Evolutionary conservation across 352 stramenopile species (phyloP).

Genomic region (Elongisporangium prolatum): DNA sequence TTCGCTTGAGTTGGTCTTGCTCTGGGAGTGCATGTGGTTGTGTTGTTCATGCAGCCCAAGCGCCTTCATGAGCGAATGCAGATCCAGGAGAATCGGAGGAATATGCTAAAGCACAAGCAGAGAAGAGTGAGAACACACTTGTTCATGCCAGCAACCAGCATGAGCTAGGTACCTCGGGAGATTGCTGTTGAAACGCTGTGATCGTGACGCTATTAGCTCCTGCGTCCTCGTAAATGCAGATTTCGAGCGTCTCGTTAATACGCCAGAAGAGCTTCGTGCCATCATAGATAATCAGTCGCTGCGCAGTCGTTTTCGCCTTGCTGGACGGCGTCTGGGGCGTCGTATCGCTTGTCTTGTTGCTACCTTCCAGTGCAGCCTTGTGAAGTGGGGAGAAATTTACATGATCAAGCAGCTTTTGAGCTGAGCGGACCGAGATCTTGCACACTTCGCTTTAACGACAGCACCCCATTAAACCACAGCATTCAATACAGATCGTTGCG

Average conservation of each 20-base stretch:
- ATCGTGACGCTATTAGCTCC: constrained; percentile 66
- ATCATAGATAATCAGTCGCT: constrained; percentile 73
- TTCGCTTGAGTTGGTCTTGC: constrained; percentile 24
- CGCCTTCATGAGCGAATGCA: constrained; percentile 35
- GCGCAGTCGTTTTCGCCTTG: constrained; percentile 11
- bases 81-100: constrained; percentile 49
- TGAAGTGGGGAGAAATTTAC: constrained; percentile 87
- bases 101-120: constrained; percentile 20
- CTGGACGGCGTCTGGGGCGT: constrained; percentile 13
- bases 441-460: constrained; percentile 75
- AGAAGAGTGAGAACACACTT: background rate
- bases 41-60: constrained; percentile 25
- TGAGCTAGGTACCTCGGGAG: constrained; percentile 16
- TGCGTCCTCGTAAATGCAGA: constrained; percentile 80
- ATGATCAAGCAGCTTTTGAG: constrained; percentile 84
- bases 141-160: background rate
- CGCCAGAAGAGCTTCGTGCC: constrained; percentile 86
- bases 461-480: background rate
- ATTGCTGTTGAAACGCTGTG: constrained; percentile 50
- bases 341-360: constrained; percentile 6
- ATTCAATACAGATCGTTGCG: background rate
- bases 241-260: constrained; percentile 81
- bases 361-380: constrained; percentile 65
- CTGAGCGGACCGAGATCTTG: constrained; percentile 85
- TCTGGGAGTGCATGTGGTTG: constrained; percentile 4